Conservation (phyloP, 176 grass and related monocot genomes). For the Phoenix dactylifera region DNA sequence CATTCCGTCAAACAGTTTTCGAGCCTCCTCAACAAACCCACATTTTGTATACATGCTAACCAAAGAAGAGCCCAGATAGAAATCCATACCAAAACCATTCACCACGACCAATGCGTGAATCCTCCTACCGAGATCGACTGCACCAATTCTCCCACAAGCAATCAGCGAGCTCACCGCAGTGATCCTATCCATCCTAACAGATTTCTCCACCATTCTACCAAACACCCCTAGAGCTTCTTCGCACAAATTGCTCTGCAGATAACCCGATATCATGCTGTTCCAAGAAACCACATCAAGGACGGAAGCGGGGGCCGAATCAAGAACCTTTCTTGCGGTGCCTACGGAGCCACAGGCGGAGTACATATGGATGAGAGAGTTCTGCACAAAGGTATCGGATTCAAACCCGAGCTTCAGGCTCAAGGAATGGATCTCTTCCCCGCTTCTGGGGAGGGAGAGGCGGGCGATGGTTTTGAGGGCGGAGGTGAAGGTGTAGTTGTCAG, state of each 20-base stretch:
- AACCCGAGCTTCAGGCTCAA: constrained; percentile 57
- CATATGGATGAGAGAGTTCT: constrained; percentile 77
- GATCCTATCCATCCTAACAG: constrained; percentile 48
- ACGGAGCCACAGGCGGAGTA: constrained; percentile 51
- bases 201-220: constrained; percentile 36
- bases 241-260: constrained; percentile 39
- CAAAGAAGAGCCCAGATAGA: constrained; percentile 64
- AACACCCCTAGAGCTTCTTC: constrained; percentile 45
- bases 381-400: constrained; percentile 55
- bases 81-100: constrained; percentile 63
- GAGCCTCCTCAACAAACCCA: constrained; percentile 46
- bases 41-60: constrained; percentile 83
- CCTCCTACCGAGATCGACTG: constrained; percentile 26
- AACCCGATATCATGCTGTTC: constrained; percentile 81
- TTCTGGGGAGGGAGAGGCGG: constrained; percentile 21
- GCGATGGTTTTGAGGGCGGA: constrained; percentile 51
- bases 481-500: constrained; percentile 64
- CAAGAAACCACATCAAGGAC: constrained; percentile 64
- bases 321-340: constrained; percentile 43
- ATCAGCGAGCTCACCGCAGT: constrained; percentile 65
- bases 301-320: constrained; percentile 39
- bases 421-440: constrained; percentile 54
- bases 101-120: constrained; percentile 53
- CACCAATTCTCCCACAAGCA: constrained; percentile 54
- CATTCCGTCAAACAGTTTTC: constrained; percentile 57